A percentile compares a stretch with the other conserved stretches of the same genome.
These are phyloP conservation scores for Panicum miliaceum DNA, from an alignment of 176 grass and related monocot genomes.

Conservation along the genomic window DNA sequence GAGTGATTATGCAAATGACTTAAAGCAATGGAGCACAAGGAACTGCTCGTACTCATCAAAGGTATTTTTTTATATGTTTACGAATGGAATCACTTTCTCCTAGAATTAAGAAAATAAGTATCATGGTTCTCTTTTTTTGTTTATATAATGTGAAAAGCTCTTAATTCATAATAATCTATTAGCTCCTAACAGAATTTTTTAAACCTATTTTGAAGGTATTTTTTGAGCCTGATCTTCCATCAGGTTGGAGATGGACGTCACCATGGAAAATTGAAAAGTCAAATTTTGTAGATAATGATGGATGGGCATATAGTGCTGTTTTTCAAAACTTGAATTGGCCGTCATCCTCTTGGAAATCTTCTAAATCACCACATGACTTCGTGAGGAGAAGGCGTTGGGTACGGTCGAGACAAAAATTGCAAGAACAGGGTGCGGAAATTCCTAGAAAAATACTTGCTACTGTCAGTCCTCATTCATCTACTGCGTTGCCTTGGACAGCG, in stretches of 20 bases:
- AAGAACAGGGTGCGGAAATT: constrained; percentile 57
- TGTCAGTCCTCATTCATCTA: constrained; percentile 76
- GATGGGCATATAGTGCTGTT: constrained; percentile 85
- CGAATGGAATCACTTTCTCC: neutral
- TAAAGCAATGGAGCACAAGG: constrained; percentile 78
- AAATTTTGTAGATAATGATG: constrained; percentile 80
- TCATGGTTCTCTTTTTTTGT: constrained; percentile 3
- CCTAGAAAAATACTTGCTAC: constrained; percentile 74
- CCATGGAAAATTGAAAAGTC: constrained; percentile 95
- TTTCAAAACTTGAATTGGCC: constrained; percentile 84
- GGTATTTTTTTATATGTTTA: constrained; percentile 48
- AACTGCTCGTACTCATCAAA: constrained; percentile 86
- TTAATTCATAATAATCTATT: constrained; percentile 23
- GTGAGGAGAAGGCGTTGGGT: constrained; percentile 88
- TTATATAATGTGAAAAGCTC: constrained; percentile 8
- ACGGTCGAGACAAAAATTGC: constrained; percentile 62
- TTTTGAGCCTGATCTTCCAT: constrained; percentile 81
- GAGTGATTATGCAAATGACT: constrained; percentile 56
- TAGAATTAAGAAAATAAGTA: constrained; percentile 19
- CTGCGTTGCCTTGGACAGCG: constrained; percentile 76
- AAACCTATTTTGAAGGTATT: constrained; percentile 70
- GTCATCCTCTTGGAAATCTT: constrained; percentile 77
- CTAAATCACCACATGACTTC: constrained; percentile 72
- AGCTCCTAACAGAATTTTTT: constrained; percentile 46
- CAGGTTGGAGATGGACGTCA: constrained; percentile 89